These are phyloP conservation scores for Chrysochromulina parva DNA, from an alignment of 78 protist genomes.

Conservation along the genomic window DNA sequence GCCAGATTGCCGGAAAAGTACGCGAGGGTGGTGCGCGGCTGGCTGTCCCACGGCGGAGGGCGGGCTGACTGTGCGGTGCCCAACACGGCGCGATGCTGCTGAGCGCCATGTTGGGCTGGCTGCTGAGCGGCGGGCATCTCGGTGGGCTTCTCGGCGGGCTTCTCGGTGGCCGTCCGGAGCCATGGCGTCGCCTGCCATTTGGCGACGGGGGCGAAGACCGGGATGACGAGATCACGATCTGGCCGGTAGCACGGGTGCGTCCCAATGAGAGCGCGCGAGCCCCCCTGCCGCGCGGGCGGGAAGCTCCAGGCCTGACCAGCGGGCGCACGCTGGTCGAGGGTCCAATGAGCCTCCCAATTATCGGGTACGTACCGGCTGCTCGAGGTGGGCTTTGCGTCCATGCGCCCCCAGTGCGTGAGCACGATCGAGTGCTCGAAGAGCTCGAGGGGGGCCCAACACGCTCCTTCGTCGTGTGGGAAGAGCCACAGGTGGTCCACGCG, in stretches of 20 bases:
- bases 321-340: neutral
- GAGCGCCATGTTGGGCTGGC: neutral
- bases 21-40: neutral
- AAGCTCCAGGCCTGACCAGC: neutral
- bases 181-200: neutral
- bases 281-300: neutral
- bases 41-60: too few relatives aligned
- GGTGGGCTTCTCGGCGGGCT: too few relatives aligned
- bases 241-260: neutral
- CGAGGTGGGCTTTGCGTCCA: neutral
- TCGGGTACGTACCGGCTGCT: neutral
- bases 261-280: slow-evolving; percentile 1
- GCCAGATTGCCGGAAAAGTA: slow-evolving; percentile 24
- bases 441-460: neutral
- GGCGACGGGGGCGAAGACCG: neutral
- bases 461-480: neutral
- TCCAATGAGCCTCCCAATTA: neutral
- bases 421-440: neutral
- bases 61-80: too few relatives aligned
- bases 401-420: slow-evolving; percentile 10
- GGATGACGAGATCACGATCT: neutral
- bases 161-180: neutral
- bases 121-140: neutral
- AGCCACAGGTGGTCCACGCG: neutral
- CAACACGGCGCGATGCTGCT: too few relatives aligned